phyloP scores from a whole-genome alignment of 2,329 filamentous ascomycete genomes.

The Aspergillus luchuensis region DNA sequence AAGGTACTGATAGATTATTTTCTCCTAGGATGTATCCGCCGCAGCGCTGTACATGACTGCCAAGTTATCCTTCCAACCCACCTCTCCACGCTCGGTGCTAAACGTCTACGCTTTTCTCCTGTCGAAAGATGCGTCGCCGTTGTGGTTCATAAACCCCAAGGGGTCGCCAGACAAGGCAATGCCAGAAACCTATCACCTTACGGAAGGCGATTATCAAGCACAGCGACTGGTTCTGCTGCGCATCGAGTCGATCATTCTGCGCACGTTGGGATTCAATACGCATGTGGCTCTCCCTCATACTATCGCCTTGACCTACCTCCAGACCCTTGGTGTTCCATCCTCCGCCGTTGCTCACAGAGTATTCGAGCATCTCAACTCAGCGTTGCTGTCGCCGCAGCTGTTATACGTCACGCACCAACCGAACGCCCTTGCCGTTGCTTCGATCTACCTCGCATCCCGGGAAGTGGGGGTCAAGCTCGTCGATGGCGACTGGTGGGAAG shows the following conservation, averaged over 20 bases:
- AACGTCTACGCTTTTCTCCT: slow-evolving; percentile 84
- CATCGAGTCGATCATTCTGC: slow-evolving; percentile 77
- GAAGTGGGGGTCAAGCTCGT: slow-evolving; percentile 78
- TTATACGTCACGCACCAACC: slow-evolving; percentile 93
- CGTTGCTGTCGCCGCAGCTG: slow-evolving; percentile 82
- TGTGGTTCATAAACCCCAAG: slow-evolving; percentile 46
- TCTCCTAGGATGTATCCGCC: slow-evolving; percentile 72
- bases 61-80: slow-evolving; percentile 77
- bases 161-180: slow-evolving; percentile 39
- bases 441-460: slow-evolving; percentile 84
- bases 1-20: neutral
- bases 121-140: slow-evolving; percentile 58
- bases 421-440: slow-evolving; percentile 77
- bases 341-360: slow-evolving; percentile 64
- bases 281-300: slow-evolving; percentile 84
- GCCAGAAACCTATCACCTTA: slow-evolving; percentile 65
- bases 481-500: slow-evolving; percentile 91
- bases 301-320: slow-evolving; percentile 87
- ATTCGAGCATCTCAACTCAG: slow-evolving; percentile 80
- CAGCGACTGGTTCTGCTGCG: slow-evolving; percentile 66
- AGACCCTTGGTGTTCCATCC: slow-evolving; percentile 73
- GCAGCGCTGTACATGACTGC: slow-evolving; percentile 77
- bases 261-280: slow-evolving; percentile 75
- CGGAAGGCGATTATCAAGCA: slow-evolving; percentile 70
- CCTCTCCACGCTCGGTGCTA: slow-evolving; percentile 75